Percentiles rank a stretch among this genome's conserved stretches.
Evolutionary conservation across 2,329 filamentous ascomycete genomes (phyloP).

Genomic region (Sphaceloma murrayae): DNA sequence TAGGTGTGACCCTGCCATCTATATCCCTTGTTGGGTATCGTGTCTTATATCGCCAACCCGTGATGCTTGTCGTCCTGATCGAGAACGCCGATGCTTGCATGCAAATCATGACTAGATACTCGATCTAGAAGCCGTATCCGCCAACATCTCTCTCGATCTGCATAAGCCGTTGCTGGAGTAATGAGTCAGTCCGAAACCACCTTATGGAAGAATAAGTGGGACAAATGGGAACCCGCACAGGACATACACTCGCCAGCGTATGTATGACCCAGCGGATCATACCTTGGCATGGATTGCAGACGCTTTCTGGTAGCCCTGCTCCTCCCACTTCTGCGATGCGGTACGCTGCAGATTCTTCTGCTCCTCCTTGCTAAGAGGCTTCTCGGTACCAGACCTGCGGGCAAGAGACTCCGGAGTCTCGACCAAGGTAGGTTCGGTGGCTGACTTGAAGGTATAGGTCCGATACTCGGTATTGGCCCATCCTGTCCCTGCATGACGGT

Average conservation of each 20-base stretch:
- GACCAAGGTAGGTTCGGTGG: conserved; percentile 25
- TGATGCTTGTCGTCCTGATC: no score
- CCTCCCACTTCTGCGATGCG: conserved; percentile 19
- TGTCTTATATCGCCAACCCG: no score
- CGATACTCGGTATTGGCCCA: conserved; percentile 68
- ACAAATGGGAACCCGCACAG: not conserved
- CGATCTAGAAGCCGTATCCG: conserved; percentile 17
- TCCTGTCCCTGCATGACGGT: conserved; percentile 48
- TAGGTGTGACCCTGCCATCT: no score
- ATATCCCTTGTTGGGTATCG: no score
- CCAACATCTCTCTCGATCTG: conserved; percentile 9
- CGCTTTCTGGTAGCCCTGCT: conserved; percentile 17
- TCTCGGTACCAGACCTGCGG: conserved; percentile 24
- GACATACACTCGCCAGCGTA: conserved; percentile 8
- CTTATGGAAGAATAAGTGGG: not conserved
- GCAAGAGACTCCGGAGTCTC: conserved; percentile 29
- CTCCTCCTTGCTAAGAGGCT: conserved; percentile 28
- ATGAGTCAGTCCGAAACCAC: not conserved
- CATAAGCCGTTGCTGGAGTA: not conserved
- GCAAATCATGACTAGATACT: no score
- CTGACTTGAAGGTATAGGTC: conserved; percentile 53
- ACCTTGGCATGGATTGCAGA: conserved; percentile 20
- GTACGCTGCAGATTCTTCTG: conserved; percentile 27
- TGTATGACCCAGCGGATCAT: conserved; percentile 17
- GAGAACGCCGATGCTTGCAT: no score